Conservation (phyloP, 2,329 filamentous ascomycete genomes). For the Penicillium sp. region DNA sequence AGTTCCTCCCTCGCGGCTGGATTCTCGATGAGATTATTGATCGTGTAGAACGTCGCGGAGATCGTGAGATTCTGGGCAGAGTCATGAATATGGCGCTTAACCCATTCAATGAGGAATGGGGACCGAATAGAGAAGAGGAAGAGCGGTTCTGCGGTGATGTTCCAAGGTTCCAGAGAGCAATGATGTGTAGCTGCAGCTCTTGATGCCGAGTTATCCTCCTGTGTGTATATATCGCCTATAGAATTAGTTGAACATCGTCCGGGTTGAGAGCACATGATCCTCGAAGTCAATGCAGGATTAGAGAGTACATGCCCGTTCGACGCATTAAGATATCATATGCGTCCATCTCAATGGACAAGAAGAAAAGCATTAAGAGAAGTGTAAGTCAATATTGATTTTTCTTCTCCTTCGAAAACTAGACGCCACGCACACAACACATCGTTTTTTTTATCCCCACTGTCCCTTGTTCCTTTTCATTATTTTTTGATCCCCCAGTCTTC, state of each 20-base stretch:
- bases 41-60: constrained; percentile 81
- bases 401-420: constrained; percentile 17
- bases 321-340: no score
- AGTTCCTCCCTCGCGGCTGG: constrained; percentile 88
- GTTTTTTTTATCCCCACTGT: constrained; percentile 1
- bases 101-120: constrained; percentile 76
- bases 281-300: no score
- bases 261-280: background rate
- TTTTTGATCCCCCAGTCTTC: constrained; percentile 22
- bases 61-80: constrained; percentile 76
- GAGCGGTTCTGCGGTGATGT: constrained; percentile 84
- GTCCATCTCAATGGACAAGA: background rate
- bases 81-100: constrained; percentile 82
- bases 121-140: constrained; percentile 73
- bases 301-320: background rate
- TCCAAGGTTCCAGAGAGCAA: constrained; percentile 73
- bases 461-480: constrained; percentile 13
- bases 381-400: constrained; percentile 17
- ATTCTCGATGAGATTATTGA: constrained; percentile 91
- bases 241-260: background rate
- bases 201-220: constrained; percentile 40
- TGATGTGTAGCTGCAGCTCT: constrained; percentile 97
- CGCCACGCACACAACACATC: constrained; percentile 11
- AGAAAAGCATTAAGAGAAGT: constrained; percentile 3
- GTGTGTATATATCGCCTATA: background rate